Base-by-base conservation (phyloP, 2,329 filamentous ascomycete species). In the Pestalotiopsis sp. region DNA sequence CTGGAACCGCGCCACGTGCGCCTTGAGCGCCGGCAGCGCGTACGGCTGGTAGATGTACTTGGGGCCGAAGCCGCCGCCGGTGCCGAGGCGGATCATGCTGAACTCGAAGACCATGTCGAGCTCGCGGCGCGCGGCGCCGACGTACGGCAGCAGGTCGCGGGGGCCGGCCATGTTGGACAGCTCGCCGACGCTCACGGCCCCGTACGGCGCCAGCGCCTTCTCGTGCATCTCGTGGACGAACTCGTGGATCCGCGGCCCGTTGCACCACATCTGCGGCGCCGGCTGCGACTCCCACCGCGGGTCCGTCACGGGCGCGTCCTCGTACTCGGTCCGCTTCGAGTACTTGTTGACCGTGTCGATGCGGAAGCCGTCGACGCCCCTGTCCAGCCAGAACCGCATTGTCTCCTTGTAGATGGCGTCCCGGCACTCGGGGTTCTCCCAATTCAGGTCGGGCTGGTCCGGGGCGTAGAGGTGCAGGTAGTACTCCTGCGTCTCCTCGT, bases 371-470 rank as follows among this genome's bases (percentile, higher is more conserved):
- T 88, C 85, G 0, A 89, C 86, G 0, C 90, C 90, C 5, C 87
- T 86, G 66, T 93, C 84, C 0, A 94, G 84, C 92, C 92, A 94
- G 76, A 93, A 94, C 0, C 83, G 82, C 85, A 93, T 90, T 4
- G 91, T 88, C 5, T 81, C 75, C 5, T 89, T 83, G 73, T 93
- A 91, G 1, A 93, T 89, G 0, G 89, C 92, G 64, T 88, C 81
- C 6, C 91, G 86, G 7, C 91, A 89, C 2, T 86, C 85, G 0
- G 84, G 82, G 62, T 91, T 90, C 66, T 93, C 90, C 91, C 92
- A 94, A 75, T 94, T 94, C 20, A 94, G 81, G 71, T 94, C 92
- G 0, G 92, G 92, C 75, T 94, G 92, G 61, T 91, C 87, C 0
- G 86, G 82, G 1, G 88, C 86, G 75, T 92, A 94, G 1, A 94